These are phyloP conservation scores for Eucalyptus paniculata DNA, from an alignment of 345 rosid genomes.

Conservation along the genomic window DNA sequence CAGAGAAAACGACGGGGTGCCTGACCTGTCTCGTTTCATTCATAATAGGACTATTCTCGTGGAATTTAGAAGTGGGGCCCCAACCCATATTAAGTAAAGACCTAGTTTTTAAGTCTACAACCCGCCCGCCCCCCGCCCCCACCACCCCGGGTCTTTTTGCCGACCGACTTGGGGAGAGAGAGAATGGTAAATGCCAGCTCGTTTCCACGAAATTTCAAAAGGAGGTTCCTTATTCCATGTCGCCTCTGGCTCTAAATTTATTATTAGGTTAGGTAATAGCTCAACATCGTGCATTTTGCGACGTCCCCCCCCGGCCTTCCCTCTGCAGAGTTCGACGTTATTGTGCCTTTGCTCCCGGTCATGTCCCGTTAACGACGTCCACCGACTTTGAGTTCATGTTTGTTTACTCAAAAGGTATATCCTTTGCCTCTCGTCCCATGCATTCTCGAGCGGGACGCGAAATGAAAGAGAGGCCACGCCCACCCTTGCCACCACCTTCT, in stretches of 20 bases:
- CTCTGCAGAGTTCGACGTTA: not conserved
- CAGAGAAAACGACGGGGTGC: not conserved
- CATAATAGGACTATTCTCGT: not conserved
- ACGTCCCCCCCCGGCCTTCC: not conserved
- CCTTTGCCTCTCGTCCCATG: not conserved
- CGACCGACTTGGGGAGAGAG: too few relatives aligned
- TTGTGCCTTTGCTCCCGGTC: not conserved
- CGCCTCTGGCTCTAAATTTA: not conserved
- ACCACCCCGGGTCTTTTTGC: too few relatives aligned
- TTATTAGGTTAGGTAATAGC: not conserved
- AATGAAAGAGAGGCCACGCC: not conserved
- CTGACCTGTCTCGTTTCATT: not conserved
- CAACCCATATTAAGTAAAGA: too few relatives aligned
- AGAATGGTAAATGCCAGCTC: not conserved
- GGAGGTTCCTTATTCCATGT: not conserved
- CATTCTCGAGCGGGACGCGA: not conserved
- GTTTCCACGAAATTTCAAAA: not conserved
- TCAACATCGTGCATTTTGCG: not conserved
- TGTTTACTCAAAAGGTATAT: accelerated
- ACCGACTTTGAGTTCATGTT: not conserved
- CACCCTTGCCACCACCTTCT: not conserved
- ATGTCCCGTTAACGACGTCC: not conserved
- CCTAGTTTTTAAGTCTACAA: too few relatives aligned
- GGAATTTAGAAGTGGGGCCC: not conserved
- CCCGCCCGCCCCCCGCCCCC: too few relatives aligned